These are phyloP conservation scores for Aspergillus neotritici DNA, from an alignment of 2,329 filamentous ascomycete species.

Conservation along the genomic window DNA sequence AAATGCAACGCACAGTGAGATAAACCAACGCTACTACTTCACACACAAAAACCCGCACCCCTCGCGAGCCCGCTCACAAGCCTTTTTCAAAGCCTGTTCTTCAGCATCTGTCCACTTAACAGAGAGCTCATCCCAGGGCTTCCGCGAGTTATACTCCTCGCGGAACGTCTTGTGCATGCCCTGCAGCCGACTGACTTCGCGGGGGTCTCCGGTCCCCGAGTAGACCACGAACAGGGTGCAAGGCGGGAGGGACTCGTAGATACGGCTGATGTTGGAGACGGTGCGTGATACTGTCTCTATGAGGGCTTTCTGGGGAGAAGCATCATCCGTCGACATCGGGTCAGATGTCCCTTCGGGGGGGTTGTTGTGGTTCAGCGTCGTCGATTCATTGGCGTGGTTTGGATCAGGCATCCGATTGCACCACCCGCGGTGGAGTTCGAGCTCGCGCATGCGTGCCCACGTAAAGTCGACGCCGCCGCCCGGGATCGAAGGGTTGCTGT, in stretches of 20 bases:
- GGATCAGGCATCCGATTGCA: constrained; percentile 48
- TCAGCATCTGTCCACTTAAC: constrained; percentile 62
- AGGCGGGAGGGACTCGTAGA: constrained; percentile 53
- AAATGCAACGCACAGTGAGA: background rate
- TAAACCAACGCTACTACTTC: constrained; percentile 29
- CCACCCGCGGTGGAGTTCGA: constrained; percentile 58
- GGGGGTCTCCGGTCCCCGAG: constrained; percentile 58
- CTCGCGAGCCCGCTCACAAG: constrained; percentile 52
- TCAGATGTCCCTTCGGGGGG: constrained; percentile 21
- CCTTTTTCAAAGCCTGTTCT: constrained; percentile 53
- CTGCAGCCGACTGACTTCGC: constrained; percentile 52
- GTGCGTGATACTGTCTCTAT: constrained; percentile 46
- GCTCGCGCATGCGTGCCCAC: constrained; percentile 57
- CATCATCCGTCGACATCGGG: constrained; percentile 3
- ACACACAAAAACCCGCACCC: constrained; percentile 57
- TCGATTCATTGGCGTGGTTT: constrained; percentile 38
- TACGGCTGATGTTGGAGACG: constrained; percentile 45
- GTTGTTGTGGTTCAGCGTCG: constrained; percentile 19
- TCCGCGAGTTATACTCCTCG: constrained; percentile 54
- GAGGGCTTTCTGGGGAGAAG: constrained; percentile 28
- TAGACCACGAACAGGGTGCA: constrained; percentile 60
- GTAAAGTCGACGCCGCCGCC: constrained; percentile 55
- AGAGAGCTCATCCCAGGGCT: constrained; percentile 56
- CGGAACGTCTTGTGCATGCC: constrained; percentile 51
- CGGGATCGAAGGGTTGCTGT: constrained; percentile 40